phyloP scores from a whole-genome alignment of 805 yeast genomes.

The Metschnikowia drakensbergensis region DNA sequence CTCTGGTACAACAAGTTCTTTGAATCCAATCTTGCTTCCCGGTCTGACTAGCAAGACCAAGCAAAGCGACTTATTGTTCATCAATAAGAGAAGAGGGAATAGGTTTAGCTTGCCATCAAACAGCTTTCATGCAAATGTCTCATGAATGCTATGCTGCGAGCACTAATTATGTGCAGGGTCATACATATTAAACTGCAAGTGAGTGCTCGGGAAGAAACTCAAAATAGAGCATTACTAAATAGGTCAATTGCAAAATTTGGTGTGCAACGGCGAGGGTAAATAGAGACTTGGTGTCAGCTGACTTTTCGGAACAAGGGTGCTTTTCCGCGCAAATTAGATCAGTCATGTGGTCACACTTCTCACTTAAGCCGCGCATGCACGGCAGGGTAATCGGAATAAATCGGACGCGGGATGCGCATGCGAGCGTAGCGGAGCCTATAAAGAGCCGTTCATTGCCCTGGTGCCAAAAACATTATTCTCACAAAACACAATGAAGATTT shows the following conservation, averaged over 20 bases:
- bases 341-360: constrained; percentile 1
- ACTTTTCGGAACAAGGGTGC: background rate
- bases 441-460: background rate
- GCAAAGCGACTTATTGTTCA: constrained; percentile 48
- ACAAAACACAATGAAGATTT: constrained; percentile 53
- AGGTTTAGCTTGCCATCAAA: background rate
- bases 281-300: background rate
- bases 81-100: constrained; percentile 42
- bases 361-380: background rate
- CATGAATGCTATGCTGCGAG: background rate
- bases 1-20: constrained; percentile 33
- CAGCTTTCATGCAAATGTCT: background rate
- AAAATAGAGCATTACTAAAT: too few relatives aligned
- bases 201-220: too few relatives aligned
- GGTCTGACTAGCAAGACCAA: constrained; percentile 16
- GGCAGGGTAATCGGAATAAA: background rate
- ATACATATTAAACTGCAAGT: background rate
- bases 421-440: background rate
- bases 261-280: too few relatives aligned
- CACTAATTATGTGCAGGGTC: background rate
- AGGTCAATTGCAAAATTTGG: too few relatives aligned
- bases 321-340: background rate
- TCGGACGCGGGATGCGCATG: constrained; percentile 2
- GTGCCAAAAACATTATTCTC: background rate
- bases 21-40: constrained; percentile 16